Conservation (phyloP, 1,284 basidiomycete species). For the Trichosporon sp. region DNA sequence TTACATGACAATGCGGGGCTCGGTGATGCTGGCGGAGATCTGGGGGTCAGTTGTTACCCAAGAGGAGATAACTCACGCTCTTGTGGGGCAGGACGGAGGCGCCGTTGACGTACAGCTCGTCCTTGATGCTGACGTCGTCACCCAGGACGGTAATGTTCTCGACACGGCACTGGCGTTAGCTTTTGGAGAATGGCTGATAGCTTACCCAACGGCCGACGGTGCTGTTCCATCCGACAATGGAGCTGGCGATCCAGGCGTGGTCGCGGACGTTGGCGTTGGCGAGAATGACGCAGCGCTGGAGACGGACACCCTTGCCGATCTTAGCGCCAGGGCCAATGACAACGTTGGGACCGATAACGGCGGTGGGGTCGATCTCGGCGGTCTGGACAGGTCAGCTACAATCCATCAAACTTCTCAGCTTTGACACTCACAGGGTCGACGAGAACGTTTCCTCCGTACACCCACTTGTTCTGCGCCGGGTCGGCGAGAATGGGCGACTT, state of each 20-base stretch:
- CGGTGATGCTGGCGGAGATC: constrained; percentile 58
- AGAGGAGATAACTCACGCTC: constrained; percentile 51
- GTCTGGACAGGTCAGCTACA: constrained; percentile 40
- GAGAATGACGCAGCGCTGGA: constrained; percentile 62
- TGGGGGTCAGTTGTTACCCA: constrained; percentile 26
- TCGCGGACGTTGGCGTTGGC: constrained; percentile 60
- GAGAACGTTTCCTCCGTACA: constrained; percentile 60
- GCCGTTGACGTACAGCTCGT: constrained; percentile 61
- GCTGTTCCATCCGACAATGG: constrained; percentile 62
- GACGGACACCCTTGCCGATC: constrained; percentile 60
- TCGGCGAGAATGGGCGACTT: constrained; percentile 58
- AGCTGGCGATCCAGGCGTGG: constrained; percentile 61
- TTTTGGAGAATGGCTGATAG: not conserved
- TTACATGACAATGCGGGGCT: constrained; percentile 59
- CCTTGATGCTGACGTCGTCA: constrained; percentile 62
- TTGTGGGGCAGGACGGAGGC: constrained; percentile 61
- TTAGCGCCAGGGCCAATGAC: constrained; percentile 60
- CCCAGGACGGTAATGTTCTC: constrained; percentile 62
- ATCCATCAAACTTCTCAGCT: not conserved
- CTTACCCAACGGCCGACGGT: constrained; percentile 60
- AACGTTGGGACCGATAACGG: constrained; percentile 61
- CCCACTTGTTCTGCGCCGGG: constrained; percentile 59
- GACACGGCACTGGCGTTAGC: constrained; percentile 52
- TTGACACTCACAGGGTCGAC: constrained; percentile 56
- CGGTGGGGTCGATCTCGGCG: constrained; percentile 60